Percentiles rank a stretch among this genome's conserved stretches.
These are phyloP conservation scores for Cladosporium sphaerospermum DNA, from an alignment of 2,329 filamentous ascomycete genomes.

Conservation along the genomic window DNA sequence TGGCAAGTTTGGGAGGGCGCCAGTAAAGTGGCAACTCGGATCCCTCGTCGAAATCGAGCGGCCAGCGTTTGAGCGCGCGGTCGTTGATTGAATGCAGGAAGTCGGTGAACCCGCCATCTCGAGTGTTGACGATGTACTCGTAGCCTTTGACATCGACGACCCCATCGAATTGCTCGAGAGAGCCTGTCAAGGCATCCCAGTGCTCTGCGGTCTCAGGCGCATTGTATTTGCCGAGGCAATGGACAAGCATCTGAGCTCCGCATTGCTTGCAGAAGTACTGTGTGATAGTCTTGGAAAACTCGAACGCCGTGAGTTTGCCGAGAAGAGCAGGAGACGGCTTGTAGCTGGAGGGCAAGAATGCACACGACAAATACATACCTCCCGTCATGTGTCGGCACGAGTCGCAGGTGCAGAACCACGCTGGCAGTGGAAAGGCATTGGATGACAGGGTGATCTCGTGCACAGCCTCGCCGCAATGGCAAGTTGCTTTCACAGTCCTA, in stretches of 20 bases:
- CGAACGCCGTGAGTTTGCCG: conserved; percentile 37
- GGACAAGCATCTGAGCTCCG: conserved; percentile 36
- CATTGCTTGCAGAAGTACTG: conserved; percentile 48
- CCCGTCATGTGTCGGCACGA: conserved; percentile 46
- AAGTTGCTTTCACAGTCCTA: conserved; percentile 24
- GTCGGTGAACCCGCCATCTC: conserved; percentile 33
- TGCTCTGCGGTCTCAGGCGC: conserved; percentile 12
- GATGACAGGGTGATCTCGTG: conserved; percentile 32
- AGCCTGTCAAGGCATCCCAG: conserved; percentile 28
- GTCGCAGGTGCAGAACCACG: conserved; percentile 47
- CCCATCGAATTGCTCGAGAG: conserved; percentile 27
- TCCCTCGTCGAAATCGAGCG: conserved; percentile 13
- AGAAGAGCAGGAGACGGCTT: conserved; percentile 23
- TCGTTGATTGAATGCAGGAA: conserved; percentile 27
- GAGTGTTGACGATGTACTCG: conserved; percentile 29
- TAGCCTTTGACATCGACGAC: conserved; percentile 28
- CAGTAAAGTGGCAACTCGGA: conserved; percentile 21
- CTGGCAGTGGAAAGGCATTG: conserved; percentile 32
- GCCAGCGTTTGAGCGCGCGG: conserved; percentile 26
- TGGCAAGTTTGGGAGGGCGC: conserved; percentile 1
- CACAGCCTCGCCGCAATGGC: conserved; percentile 33
- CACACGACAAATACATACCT: conserved; percentile 39
- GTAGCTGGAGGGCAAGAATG: conserved; percentile 34
- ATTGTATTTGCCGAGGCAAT: conserved; percentile 8
- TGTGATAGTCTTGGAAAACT: conserved; percentile 36